These are phyloP conservation scores for Acacia melanoxylon DNA, from an alignment of 306 rosid genomes.

Conservation along the genomic window DNA sequence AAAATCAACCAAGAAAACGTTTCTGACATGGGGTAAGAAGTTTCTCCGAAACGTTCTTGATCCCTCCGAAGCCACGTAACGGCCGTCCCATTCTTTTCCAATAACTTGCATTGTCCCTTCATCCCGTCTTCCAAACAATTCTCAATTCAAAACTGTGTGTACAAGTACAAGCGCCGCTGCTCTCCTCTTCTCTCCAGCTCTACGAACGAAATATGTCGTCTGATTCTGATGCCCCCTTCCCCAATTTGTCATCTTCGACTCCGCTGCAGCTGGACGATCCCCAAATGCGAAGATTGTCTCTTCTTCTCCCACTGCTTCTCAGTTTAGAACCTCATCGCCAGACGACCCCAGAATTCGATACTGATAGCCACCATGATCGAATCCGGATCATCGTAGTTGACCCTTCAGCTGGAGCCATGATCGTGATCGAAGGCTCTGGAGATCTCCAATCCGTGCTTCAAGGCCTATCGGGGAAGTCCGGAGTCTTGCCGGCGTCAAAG, in stretches of 20 bases:
- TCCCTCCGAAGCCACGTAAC: background rate
- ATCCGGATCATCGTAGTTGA: constrained; percentile 3
- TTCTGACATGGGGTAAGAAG: background rate
- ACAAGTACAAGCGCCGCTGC: background rate
- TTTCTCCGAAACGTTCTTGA: constrained; percentile 6
- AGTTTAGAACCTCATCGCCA: background rate
- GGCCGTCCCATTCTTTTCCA: background rate
- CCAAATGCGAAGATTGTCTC: background rate
- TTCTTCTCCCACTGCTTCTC: background rate
- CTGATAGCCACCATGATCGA: background rate
- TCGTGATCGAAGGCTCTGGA: constrained; percentile 24
- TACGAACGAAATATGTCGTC: background rate
- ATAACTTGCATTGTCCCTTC: background rate
- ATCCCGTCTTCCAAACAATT: background rate
- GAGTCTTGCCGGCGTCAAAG: constrained; percentile 33
- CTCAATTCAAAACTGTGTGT: background rate
- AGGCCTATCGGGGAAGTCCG: constrained; percentile 17
- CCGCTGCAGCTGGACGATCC: background rate
- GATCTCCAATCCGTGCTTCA: constrained; percentile 30
- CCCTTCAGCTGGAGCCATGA: constrained; percentile 17
- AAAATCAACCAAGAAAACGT: background rate
- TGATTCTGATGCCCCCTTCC: background rate
- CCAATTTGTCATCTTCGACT: background rate
- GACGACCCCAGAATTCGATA: background rate
- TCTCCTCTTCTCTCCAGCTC: background rate